Conservation (phyloP, 345 rosid genomes). For the Populus simonii region DNA sequence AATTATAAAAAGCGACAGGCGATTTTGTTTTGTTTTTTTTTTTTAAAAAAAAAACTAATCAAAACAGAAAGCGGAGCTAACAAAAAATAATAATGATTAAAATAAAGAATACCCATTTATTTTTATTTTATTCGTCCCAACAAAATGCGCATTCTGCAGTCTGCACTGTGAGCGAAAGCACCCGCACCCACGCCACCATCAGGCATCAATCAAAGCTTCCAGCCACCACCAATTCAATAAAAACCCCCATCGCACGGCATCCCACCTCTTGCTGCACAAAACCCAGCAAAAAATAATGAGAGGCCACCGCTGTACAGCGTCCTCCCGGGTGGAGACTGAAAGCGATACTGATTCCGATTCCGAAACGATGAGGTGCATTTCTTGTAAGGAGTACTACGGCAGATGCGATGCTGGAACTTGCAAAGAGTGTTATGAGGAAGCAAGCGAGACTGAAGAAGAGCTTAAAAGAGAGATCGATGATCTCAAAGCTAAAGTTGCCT, state of each 20-base stretch:
- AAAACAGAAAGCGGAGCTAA: not conserved
- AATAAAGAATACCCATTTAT: not conserved
- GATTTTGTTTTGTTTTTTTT: too few relatives aligned
- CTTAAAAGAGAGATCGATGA: conserved; percentile 74
- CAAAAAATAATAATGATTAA: not conserved
- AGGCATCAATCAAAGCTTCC: not conserved
- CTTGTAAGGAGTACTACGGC: conserved; percentile 61
- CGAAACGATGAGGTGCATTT: conserved; percentile 48
- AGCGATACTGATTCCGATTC: conserved; percentile 21
- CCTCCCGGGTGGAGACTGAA: conserved; percentile 14
- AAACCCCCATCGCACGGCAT: too few relatives aligned
- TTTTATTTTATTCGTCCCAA: not conserved
- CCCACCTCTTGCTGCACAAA: not conserved
- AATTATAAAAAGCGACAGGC: too few relatives aligned
- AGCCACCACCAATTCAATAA: not conserved
- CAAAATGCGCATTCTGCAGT: not conserved
- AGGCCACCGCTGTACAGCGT: not conserved
- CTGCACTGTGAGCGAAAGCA: not conserved
- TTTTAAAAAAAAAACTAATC: not conserved
- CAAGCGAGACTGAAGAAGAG: conserved; percentile 62
- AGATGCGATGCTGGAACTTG: conserved; percentile 56
- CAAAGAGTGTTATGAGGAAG: conserved; percentile 62
- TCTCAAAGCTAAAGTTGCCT: conserved; percentile 60
- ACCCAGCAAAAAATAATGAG: conserved; percentile 1
- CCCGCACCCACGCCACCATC: not conserved